Percentiles rank a stretch among this genome's conserved stretches.
Evolutionary conservation across 306 rosid species (phyloP).

Genomic region (Sophora flavescens): DNA sequence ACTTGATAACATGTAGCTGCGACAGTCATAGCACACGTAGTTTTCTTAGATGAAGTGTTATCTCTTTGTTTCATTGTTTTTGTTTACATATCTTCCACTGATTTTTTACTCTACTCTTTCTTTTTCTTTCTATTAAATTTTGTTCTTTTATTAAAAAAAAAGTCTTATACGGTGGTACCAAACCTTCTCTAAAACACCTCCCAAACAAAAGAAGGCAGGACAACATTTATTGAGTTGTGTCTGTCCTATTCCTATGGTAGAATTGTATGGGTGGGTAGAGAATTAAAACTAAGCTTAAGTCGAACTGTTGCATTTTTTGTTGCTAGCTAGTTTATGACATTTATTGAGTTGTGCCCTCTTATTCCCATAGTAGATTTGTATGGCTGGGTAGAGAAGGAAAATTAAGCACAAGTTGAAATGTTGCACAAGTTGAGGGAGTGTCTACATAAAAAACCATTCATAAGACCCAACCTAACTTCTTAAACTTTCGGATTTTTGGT

Average conservation of each 20-base stretch:
- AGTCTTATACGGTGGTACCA: background rate
- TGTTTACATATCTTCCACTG: slow-evolving; percentile 29
- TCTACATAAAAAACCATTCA: background rate
- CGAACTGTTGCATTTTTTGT: slow-evolving; percentile 8
- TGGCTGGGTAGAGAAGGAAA: slow-evolving; percentile 17
- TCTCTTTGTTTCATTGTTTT: slow-evolving; percentile 23
- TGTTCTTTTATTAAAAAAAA: background rate
- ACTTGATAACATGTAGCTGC: slow-evolving; percentile 67
- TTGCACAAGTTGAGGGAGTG: background rate
- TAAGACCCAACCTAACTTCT: background rate
- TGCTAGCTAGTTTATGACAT: slow-evolving; percentile 47
- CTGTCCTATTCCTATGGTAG: slow-evolving; percentile 23
- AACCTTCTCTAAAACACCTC: slow-evolving; percentile 13
- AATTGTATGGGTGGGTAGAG: slow-evolving; percentile 7
- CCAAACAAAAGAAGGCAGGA: background rate
- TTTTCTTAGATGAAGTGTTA: slow-evolving; percentile 12
- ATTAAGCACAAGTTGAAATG: slow-evolving; percentile 29
- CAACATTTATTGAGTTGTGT: slow-evolving; percentile 29
- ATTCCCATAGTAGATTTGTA: slow-evolving; percentile 13
- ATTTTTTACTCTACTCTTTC: background rate
- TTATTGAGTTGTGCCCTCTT: slow-evolving; percentile 31
- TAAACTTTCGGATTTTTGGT: background rate
- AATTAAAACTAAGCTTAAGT: slow-evolving; percentile 26
- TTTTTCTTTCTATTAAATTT: background rate
- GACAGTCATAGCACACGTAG: slow-evolving; percentile 40